phyloP scores from a whole-genome alignment of 495 filamentous ascomycete genomes.

The Penicillium fimorum region DNA sequence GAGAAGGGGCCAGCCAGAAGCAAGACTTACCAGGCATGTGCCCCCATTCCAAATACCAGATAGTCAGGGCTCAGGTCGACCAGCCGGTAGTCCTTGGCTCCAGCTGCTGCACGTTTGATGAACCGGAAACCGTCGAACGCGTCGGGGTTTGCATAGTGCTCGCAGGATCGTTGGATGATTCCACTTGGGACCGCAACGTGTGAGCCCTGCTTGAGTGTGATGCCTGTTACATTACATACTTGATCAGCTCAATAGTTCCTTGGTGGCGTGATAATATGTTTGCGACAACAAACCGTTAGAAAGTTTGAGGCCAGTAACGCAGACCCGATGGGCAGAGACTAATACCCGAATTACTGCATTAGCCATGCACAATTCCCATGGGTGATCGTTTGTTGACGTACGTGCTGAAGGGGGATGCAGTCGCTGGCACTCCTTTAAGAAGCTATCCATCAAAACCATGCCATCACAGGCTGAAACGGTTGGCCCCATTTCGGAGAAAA shows the following conservation, averaged over 20 bases:
- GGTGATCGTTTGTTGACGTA: slow-evolving; percentile 13
- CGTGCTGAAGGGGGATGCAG: slow-evolving; percentile 28
- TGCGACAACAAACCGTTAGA: slow-evolving; percentile 22
- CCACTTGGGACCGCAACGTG: slow-evolving; percentile 28
- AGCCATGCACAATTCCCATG: background rate
- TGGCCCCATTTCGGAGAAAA: slow-evolving; percentile 12
- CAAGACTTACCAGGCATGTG: slow-evolving; percentile 24
- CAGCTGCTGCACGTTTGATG: slow-evolving; percentile 19
- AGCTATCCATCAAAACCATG: slow-evolving; percentile 28
- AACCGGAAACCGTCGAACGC: slow-evolving; percentile 34
- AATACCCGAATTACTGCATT: slow-evolving; percentile 10
- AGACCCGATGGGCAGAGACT: slow-evolving; percentile 31
- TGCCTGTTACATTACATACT: slow-evolving; percentile 13
- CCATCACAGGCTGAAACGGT: slow-evolving; percentile 18
- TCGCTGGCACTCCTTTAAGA: slow-evolving; percentile 32
- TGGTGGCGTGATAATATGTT: background rate
- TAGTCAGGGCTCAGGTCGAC: slow-evolving; percentile 29
- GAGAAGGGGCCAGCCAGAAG: background rate
- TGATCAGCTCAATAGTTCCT: background rate
- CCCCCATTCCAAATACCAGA: slow-evolving; percentile 31
- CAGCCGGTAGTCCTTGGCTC: slow-evolving; percentile 16
- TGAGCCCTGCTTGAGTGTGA: slow-evolving; percentile 25
- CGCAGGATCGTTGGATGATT: slow-evolving; percentile 22
- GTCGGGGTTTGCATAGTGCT: slow-evolving; percentile 20
- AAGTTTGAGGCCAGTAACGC: slow-evolving; percentile 14